A percentile compares a stretch with the other conserved stretches of the same genome.
Conservation (phyloP, 352 stramenopile genomes). For the Globisporangium echinulatum region DNA sequence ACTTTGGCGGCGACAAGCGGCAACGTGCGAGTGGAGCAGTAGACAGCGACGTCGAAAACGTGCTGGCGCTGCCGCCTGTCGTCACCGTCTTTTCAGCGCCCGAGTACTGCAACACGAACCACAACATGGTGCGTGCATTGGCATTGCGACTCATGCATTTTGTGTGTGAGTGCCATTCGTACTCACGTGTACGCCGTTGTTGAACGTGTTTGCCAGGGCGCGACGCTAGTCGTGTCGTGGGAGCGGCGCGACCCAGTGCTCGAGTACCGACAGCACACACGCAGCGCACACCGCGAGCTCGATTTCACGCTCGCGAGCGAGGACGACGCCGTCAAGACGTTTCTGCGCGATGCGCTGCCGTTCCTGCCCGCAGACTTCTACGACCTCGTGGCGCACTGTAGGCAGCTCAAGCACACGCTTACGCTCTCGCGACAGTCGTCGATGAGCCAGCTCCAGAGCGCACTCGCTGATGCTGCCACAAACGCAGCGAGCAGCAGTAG, state of each 20-base stretch:
- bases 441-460: slow-evolving; percentile 8
- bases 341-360: slow-evolving; percentile 49
- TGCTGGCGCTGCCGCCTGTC: slow-evolving; percentile 36
- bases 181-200: no score
- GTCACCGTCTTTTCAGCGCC: slow-evolving; percentile 81
- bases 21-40: slow-evolving; percentile 1
- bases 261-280: slow-evolving; percentile 67
- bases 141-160: neutral
- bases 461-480: neutral
- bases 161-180: neutral
- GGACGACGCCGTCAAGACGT: slow-evolving; percentile 40
- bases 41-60: slow-evolving; percentile 10
- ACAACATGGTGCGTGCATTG: slow-evolving; percentile 39
- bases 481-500: neutral
- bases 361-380: slow-evolving; percentile 81
- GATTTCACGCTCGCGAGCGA: slow-evolving; percentile 53
- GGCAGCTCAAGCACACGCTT: slow-evolving; percentile 29
- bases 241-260: slow-evolving; percentile 23
- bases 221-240: slow-evolving; percentile 63
- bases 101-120: slow-evolving; percentile 81
- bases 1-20: slow-evolving; percentile 30
- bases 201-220: slow-evolving; percentile 21
- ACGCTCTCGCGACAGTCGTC: slow-evolving; percentile 13
- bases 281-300: slow-evolving; percentile 43
- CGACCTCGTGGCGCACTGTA: slow-evolving; percentile 55